These are phyloP conservation scores for Candida sojae DNA, from an alignment of 1,139 yeast species.

Conservation along the genomic window DNA sequence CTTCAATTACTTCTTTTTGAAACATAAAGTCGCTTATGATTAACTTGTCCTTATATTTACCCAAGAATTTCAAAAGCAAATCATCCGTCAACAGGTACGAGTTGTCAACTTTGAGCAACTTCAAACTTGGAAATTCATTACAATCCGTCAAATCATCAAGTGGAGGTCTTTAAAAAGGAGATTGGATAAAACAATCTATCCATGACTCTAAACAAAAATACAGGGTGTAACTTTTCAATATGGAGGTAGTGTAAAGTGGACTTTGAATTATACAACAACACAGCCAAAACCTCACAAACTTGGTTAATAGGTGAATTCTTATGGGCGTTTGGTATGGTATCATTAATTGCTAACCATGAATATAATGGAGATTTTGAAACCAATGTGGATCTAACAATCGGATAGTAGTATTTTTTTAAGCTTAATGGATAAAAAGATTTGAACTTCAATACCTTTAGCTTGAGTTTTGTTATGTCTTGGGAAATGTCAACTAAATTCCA, in stretches of 20 bases:
- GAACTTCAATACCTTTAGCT: conserved; percentile 4
- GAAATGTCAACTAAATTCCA: neutral
- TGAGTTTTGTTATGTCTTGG: conserved; percentile 1
- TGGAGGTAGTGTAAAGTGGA: conserved; percentile 1
- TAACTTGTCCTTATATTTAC: neutral
- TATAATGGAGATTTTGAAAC: conserved; percentile 4
- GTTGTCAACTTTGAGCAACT: conserved; percentile 5
- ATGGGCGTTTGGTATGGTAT: conserved; percentile 6
- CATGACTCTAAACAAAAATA: conserved; percentile 6
- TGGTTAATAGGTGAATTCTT: conserved; percentile 6
- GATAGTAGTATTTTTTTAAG: conserved; percentile 4
- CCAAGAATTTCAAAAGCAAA: conserved; percentile 6
- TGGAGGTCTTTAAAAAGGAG: neutral
- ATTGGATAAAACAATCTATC: conserved; percentile 1
- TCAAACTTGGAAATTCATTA: conserved; percentile 6
- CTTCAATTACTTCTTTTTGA: conserved; percentile 3
- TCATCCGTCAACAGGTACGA: conserved; percentile 7
- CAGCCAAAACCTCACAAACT: conserved; percentile 2
- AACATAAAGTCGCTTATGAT: conserved; percentile 4
- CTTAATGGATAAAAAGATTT: conserved; percentile 7
- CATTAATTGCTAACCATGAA: conserved; percentile 7
- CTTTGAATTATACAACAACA: neutral
- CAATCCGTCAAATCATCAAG: neutral
- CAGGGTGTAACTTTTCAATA: conserved; percentile 7
- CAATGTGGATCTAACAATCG: neutral